These are phyloP conservation scores for Pseudogymnoascus sp. DNA, from an alignment of 2,329 filamentous ascomycete genomes.

Conservation along the genomic window DNA sequence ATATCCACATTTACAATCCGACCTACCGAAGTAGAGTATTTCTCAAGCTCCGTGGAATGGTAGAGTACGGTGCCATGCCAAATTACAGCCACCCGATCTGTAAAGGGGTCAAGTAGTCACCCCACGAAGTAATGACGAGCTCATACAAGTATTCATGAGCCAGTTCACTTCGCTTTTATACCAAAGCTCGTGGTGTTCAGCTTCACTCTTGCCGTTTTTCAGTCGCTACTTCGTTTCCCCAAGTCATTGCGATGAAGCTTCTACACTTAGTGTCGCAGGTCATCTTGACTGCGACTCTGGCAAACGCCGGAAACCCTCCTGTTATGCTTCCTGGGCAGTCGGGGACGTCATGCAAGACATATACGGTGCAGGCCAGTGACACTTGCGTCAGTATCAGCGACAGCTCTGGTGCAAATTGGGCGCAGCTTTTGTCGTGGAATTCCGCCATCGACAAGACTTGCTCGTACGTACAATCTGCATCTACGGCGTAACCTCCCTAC, in stretches of 20 bases:
- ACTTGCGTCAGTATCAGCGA: slow-evolving; percentile 15
- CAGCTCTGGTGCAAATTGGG: background rate
- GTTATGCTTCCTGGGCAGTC: background rate
- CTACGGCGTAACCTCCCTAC: background rate
- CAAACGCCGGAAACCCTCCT: background rate
- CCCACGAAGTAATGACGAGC: too few species aligned
- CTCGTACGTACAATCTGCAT: background rate
- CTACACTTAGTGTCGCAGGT: background rate
- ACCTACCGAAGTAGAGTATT: too few species aligned
- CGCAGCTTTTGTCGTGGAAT: slow-evolving; percentile 11
- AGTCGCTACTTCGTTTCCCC: background rate
- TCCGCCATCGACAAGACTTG: slow-evolving; percentile 1
- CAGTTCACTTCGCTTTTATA: background rate
- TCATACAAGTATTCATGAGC: too few species aligned
- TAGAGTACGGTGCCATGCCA: too few species aligned
- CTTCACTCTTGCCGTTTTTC: background rate
- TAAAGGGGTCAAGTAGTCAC: too few species aligned
- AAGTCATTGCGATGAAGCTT: background rate
- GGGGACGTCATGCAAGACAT: background rate
- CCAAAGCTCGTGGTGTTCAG: background rate
- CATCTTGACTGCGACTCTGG: background rate
- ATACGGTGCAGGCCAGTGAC: background rate
- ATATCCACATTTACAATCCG: too few species aligned
- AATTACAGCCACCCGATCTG: too few species aligned
- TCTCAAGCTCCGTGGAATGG: too few species aligned